Percentiles rank a stretch among this genome's conserved stretches.
phyloP scores from a whole-genome alignment of 1,139 yeast species.

The Hyphopichia burtonii region DNA sequence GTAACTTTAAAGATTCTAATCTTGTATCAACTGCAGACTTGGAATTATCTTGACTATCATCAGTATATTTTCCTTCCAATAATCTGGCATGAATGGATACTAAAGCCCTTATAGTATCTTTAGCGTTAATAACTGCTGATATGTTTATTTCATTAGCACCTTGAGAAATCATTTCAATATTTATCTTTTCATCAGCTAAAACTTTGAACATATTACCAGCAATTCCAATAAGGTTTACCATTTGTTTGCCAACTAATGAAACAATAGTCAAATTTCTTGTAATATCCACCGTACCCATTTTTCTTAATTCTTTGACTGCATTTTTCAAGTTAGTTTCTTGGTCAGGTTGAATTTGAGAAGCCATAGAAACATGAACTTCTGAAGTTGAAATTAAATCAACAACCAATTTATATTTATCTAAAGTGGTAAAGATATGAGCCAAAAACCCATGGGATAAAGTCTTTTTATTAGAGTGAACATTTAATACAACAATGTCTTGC shows the following conservation, averaged over 20 bases:
- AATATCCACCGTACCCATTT: conserved; percentile 85
- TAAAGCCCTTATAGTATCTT: conserved; percentile 81
- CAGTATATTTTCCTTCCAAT: conserved; percentile 46
- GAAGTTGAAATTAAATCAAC: conserved; percentile 96
- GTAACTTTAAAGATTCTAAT: conserved; percentile 32
- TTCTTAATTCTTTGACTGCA: conserved; percentile 75
- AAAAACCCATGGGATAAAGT: conserved; percentile 92
- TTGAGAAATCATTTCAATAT: conserved; percentile 96
- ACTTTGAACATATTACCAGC: conserved; percentile 98
- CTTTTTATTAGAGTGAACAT: conserved; percentile 90
- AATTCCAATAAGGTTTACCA: conserved; percentile 95
- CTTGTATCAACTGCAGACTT: conserved; percentile 36
- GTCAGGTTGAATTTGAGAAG: conserved; percentile 72
- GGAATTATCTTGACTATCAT: conserved; percentile 13
- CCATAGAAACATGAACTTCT: conserved; percentile 98
- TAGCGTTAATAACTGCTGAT: conserved; percentile 86
- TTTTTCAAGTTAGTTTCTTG: conserved; percentile 57
- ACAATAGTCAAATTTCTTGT: conserved; percentile 87
- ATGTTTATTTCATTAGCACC: conserved; percentile 98
- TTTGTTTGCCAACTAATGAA: conserved; percentile 92
- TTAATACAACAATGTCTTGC: conserved; percentile 85
- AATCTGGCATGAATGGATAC: conserved; percentile 80
- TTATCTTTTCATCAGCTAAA: conserved; percentile 85
- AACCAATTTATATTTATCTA: conserved; percentile 81
- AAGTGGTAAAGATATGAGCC: conserved; percentile 83